Evolutionary conservation across 139 green algal species (phyloP).

Genomic region (Chlorella sp.): DNA sequence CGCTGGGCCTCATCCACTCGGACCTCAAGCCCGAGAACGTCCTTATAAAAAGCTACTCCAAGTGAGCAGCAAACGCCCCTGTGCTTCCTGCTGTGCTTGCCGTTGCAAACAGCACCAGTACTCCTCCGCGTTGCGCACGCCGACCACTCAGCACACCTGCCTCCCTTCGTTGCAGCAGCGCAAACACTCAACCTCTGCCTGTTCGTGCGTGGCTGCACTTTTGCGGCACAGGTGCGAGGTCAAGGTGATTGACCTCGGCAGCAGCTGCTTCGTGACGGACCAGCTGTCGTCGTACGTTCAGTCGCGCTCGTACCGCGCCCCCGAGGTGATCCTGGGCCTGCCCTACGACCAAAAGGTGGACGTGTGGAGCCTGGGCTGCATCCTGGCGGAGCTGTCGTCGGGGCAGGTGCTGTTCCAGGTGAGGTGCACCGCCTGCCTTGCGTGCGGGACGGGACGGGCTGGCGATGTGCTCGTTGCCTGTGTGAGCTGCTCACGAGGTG

Average conservation of each 20-base stretch:
- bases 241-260: constrained; percentile 95
- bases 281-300: constrained; percentile 90
- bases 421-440: background rate
- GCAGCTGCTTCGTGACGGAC: constrained; percentile 89
- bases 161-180: background rate
- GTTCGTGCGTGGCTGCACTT: background rate
- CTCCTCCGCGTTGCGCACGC: too few relatives aligned
- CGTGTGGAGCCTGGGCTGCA: constrained; percentile 93
- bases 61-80: constrained; percentile 22
- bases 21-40: constrained; percentile 99
- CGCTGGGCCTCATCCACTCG: constrained; percentile 84
- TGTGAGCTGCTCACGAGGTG: too few relatives aligned
- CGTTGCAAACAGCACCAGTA: background rate
- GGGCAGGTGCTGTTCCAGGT: constrained; percentile 86
- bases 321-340: constrained; percentile 91
- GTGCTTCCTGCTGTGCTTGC: background rate
- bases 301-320: constrained; percentile 87
- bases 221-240: constrained; percentile 27
- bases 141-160: too few relatives aligned
- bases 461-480: too few relatives aligned
- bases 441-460: too few relatives aligned
- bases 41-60: constrained; percentile 84
- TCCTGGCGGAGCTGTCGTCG: constrained; percentile 90
- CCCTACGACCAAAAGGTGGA: constrained; percentile 87
- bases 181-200: background rate